Percentiles rank a stretch among this genome's conserved stretches.
These are phyloP conservation scores for Rhizopogon vesiculosus DNA, from an alignment of 768 basidiomycete genomes.

Conservation along the genomic window DNA sequence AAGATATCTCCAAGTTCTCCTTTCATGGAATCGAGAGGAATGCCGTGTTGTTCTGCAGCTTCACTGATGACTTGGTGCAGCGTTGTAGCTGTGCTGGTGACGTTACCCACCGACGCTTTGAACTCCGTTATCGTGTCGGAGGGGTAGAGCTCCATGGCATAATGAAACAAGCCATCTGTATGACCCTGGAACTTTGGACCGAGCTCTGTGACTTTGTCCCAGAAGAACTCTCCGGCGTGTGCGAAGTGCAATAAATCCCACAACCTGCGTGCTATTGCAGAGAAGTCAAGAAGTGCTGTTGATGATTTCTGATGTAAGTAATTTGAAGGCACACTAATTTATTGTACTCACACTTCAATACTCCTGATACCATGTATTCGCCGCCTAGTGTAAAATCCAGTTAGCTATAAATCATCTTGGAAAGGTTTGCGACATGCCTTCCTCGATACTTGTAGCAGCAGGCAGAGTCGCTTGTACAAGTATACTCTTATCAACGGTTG, in stretches of 20 bases:
- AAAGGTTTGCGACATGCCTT: not conserved
- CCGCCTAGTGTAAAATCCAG: not conserved
- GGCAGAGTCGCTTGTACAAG: too few species aligned
- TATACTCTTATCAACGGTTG: too few species aligned
- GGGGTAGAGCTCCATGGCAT: not conserved
- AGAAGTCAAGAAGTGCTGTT: not conserved
- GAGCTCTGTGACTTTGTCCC: too few species aligned
- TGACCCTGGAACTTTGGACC: not conserved
- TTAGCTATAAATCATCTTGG: not conserved
- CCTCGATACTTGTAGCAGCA: not conserved
- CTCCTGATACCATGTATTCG: not conserved
- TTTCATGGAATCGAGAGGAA: constrained; percentile 13
- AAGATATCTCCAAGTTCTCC: constrained; percentile 10
- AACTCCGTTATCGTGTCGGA: not conserved
- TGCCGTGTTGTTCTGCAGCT: not conserved
- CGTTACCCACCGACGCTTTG: not conserved
- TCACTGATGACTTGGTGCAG: not conserved
- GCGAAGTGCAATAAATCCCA: not conserved
- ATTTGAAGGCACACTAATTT: not conserved
- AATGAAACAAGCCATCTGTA: not conserved
- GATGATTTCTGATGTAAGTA: not conserved
- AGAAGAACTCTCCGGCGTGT: too few species aligned
- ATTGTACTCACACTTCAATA: not conserved
- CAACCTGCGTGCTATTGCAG: not conserved
- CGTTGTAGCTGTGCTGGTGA: not conserved